Base-by-base conservation (phyloP, 805 yeast species). In the Limtongozyma cylindracea region DNA sequence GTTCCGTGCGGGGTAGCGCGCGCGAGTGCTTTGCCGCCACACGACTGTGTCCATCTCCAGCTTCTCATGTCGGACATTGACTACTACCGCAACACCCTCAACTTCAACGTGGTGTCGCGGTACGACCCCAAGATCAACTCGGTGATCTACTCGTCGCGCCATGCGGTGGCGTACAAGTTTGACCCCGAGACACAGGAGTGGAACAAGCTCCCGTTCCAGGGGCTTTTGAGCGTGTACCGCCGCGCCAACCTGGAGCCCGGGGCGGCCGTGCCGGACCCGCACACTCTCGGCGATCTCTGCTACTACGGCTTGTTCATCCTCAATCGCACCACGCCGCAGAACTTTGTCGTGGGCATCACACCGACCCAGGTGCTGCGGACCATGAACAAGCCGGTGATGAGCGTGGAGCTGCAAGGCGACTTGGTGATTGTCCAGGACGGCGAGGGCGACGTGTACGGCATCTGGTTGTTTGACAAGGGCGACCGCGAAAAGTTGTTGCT, bases 121-220 rank as follows among this genome's bases (percentile, higher is more conserved):
- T 73, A 73, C 35, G 91, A 73, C 31, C 73, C 82, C 1, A 53
- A 54, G 29, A 61, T 71, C 21, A 63, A 69, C 25, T 76, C 68
- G 35, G 48, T 73, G 15, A 43, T 71, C 19, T 69, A 62, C 33
- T 59, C 66, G 23, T 61, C 82, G 2, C 64, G 82, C 10, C 76
- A 71, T 38, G 65, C 73, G 25, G 74, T 71, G 16, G 51, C 71
- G 10, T 73, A 71, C 40, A 60, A 64, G 35, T 72, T 61, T 45
- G 61, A 60, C 30, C 51, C 53, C 11, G 50, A 43, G 6, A 43
- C 44, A 15, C 65, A 60, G 29, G 73, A 67, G 31, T 73, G 91
- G 91, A 50, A 53, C 17, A 70, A 72, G 30, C 40, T 61, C 12
- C 80, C 71, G 17, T 67, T 47, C 32, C 73, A 63, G 36, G 91